phyloP scores from a whole-genome alignment of 306 rosid species.

The Dryas alaskensis region DNA sequence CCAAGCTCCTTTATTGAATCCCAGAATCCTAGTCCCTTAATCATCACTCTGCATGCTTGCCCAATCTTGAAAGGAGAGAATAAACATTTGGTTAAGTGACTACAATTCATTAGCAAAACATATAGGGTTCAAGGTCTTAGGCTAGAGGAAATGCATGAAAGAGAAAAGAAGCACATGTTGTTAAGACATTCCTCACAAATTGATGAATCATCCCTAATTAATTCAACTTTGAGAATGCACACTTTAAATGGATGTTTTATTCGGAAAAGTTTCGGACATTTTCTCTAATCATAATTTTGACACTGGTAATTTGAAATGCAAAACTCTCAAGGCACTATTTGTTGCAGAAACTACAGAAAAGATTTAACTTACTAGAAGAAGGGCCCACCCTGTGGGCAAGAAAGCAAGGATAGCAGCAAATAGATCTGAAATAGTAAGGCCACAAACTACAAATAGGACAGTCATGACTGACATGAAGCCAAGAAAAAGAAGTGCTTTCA shows the following conservation, averaged over 20 bases:
- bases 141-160: too few relatives aligned
- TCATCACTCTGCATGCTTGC: slow-evolving; percentile 61
- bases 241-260: neutral
- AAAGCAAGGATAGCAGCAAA: slow-evolving; percentile 87
- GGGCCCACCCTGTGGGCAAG: slow-evolving; percentile 93
- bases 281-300: neutral
- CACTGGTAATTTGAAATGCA: neutral
- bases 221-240: neutral
- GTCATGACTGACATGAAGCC: slow-evolving; percentile 93
- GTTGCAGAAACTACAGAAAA: neutral
- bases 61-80: slow-evolving; percentile 51
- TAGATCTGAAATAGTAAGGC: slow-evolving; percentile 79
- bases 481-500: slow-evolving; percentile 86
- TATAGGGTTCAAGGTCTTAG: too few relatives aligned
- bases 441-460: slow-evolving; percentile 73
- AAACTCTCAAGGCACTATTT: neutral
- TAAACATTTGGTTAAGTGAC: neutral
- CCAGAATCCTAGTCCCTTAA: slow-evolving; percentile 68
- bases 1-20: slow-evolving; percentile 77
- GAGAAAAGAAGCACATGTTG: too few relatives aligned
- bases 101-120: neutral
- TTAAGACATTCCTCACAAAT: too few relatives aligned
- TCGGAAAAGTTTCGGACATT: neutral
- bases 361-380: slow-evolving; percentile 61
- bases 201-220: neutral